Base-by-base conservation (phyloP, 2,329 filamentous ascomycete genomes). In the Davidsoniella neocaledoniae region DNA sequence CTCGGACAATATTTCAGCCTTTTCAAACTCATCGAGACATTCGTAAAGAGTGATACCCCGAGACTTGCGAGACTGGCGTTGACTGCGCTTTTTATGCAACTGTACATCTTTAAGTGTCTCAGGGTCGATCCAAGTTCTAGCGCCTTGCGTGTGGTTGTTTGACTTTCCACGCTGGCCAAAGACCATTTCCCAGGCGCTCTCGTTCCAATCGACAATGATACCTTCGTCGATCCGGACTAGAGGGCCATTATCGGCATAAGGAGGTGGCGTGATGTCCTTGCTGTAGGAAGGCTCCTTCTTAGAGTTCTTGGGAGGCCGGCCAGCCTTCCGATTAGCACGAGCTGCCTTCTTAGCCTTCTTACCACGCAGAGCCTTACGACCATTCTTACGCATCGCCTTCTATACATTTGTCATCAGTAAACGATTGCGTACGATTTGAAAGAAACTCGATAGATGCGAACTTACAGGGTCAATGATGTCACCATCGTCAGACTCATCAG, bases 1-100 rank as follows among this genome's bases (percentile, higher is more conserved):
- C 62, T 95, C 86, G 0, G 90, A 95, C 4, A 98, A 70, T 12
- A 94, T 79, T 64, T 98, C 91, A 53, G 88, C 84, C 61, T 90
- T 90, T 60, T 91, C 86, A 57, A 94, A 96, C 64, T 96, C 91
- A 53, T 88, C 83, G 49, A 98, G 75, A 61, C 91, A 98, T 57
- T 95, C 87, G 19, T 91, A 83, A 4, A 98, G 72, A 0, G 79
- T 81, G 56, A 95, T 81, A 25, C 91, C 91, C 49, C 79, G 59
- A 17, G 63, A 64, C 9, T 62, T 60, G 12, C 66, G 65, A 25
- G 61, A 72, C 63, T 81, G 74, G 6, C 86, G 81, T 52, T 68
- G 69, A 45, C 70, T 69, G 37, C 88, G 81, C 49, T 70, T 72
- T 50, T 74, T 71, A 57, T 76, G 69, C 5, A 95, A 70, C 26